Percentiles rank a stretch among this genome's conserved stretches.
Conservation (phyloP, 179 eudicot genomes). For the Sideroxylon spinosum region DNA sequence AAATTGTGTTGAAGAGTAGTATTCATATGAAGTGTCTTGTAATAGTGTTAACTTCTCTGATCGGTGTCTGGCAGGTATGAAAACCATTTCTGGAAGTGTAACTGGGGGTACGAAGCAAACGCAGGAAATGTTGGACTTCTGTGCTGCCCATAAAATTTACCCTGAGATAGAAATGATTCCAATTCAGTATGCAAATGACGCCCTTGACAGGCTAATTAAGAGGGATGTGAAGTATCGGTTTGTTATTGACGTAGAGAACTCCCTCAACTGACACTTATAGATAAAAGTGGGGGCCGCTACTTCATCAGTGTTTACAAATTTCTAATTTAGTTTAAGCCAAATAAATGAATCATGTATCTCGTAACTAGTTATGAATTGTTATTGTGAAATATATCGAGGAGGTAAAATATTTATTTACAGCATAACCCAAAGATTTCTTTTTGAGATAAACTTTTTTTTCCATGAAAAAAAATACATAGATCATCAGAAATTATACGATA, state of each 20-base stretch:
- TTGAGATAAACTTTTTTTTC: background rate
- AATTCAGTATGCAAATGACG: constrained; percentile 39
- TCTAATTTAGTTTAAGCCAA: background rate
- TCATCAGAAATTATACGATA: too few species aligned
- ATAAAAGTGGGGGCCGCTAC: too few species aligned
- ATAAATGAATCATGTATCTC: background rate
- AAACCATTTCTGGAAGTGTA: constrained; percentile 37
- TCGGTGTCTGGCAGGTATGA: constrained; percentile 26
- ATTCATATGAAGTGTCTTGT: background rate
- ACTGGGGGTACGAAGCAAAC: constrained; percentile 45
- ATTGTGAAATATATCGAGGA: background rate
- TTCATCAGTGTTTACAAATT: background rate
- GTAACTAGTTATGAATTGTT: background rate
- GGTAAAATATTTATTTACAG: background rate
- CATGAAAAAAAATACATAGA: background rate
- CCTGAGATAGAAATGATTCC: constrained; percentile 39
- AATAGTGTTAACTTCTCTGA: background rate
- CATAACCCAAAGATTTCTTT: background rate
- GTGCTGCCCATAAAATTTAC: constrained; percentile 36
- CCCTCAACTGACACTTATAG: constrained; percentile 25
- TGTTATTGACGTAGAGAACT: constrained; percentile 43
- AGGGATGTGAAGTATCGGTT: constrained; percentile 44
- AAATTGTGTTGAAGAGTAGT: background rate
- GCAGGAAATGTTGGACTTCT: constrained; percentile 40
- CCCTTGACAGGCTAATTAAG: constrained; percentile 38